These are phyloP conservation scores for Ophiocordyceps camponoti-saundersi DNA, from an alignment of 2,329 filamentous ascomycete genomes.

Conservation along the genomic window DNA sequence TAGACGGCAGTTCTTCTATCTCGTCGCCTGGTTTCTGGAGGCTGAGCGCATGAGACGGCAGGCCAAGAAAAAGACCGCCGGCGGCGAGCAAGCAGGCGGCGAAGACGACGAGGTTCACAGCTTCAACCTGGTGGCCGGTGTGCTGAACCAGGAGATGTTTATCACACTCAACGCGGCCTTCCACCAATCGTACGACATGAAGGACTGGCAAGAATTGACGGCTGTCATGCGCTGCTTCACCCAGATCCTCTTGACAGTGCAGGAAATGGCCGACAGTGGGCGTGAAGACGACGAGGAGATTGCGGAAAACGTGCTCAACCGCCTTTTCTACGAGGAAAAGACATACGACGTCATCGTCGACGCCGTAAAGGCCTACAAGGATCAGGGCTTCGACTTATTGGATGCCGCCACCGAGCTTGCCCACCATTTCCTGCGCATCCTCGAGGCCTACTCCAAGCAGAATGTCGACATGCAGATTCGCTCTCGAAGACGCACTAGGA, in stretches of 20 bases:
- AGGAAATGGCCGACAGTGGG: slow-evolving; percentile 73
- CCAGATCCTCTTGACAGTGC: slow-evolving; percentile 79
- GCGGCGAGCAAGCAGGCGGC: slow-evolving; percentile 16
- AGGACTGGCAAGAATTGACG: slow-evolving; percentile 74
- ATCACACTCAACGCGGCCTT: slow-evolving; percentile 73
- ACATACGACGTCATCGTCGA: slow-evolving; percentile 77
- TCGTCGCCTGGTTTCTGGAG: slow-evolving; percentile 82
- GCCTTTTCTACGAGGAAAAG: slow-evolving; percentile 95
- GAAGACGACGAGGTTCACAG: slow-evolving; percentile 38
- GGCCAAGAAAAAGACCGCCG: slow-evolving; percentile 36
- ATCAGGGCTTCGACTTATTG: slow-evolving; percentile 84
- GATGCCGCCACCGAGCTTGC: slow-evolving; percentile 82
- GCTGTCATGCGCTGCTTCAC: slow-evolving; percentile 89
- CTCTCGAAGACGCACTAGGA: slow-evolving; percentile 55
- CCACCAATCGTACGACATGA: slow-evolving; percentile 62
- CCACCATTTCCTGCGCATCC: slow-evolving; percentile 79
- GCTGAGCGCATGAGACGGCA: slow-evolving; percentile 62
- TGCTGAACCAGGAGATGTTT: slow-evolving; percentile 90
- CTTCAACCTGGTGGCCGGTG: slow-evolving; percentile 74
- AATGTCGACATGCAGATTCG: slow-evolving; percentile 89
- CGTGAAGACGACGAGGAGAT: slow-evolving; percentile 95
- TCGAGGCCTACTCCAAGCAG: slow-evolving; percentile 88
- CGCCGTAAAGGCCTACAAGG: slow-evolving; percentile 74
- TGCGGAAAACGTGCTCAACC: slow-evolving; percentile 88
- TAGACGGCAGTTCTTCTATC: slow-evolving; percentile 75